Evolutionary conservation across 805 yeast species (phyloP), one percentile per base, ranked within the genome.

Genomic region (Candida tallmaniae): DNA sequence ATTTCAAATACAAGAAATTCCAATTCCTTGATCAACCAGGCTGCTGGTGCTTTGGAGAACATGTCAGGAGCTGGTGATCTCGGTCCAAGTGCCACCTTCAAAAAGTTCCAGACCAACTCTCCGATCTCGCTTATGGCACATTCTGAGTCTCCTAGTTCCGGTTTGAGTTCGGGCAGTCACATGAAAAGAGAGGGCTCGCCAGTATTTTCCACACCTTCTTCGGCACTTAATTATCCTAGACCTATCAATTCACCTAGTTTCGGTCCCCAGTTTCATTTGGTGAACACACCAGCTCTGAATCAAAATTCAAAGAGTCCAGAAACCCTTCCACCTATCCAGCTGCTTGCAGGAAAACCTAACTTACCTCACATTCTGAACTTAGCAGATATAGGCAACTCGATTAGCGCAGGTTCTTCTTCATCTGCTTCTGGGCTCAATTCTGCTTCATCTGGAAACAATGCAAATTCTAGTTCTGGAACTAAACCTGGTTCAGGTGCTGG

Each of bases 41-140:
- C 71, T 6, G 71, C 71, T 2, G 68, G 70, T 4, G 68, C 70
- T 5, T 58, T 65, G 50, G 71, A 65, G 41, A 63, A 52, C 35
- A 66, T 65, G 70, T 55, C 66, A 7, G 26, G 26, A 8, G 8
- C 20, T 4, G 52, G 61, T 42, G 70, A 65, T 38, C 53, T 65
- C 38, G 71, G 71, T 2, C 71, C 71, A 6, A 58, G 65, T 35
- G 71, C 71, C 1, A 54, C 66, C 5, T 65, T 65, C 45, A 63
- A 60, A 37, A 63, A 58, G 38, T 32, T 40, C 31, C 21, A 24
- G 33, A 14, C 27, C 12, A 29, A 19, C 9, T 39, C 45, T 8
- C 49, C 46, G 13, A 53, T 60, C 6, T 62, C 66, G n/a, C 52
- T 66, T 26, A 56, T 63, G 46, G 62, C 49, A 48, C 64, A 31